Conservation (phyloP, 352 stramenopile genomes). For the Vaucheria bursata region DNA sequence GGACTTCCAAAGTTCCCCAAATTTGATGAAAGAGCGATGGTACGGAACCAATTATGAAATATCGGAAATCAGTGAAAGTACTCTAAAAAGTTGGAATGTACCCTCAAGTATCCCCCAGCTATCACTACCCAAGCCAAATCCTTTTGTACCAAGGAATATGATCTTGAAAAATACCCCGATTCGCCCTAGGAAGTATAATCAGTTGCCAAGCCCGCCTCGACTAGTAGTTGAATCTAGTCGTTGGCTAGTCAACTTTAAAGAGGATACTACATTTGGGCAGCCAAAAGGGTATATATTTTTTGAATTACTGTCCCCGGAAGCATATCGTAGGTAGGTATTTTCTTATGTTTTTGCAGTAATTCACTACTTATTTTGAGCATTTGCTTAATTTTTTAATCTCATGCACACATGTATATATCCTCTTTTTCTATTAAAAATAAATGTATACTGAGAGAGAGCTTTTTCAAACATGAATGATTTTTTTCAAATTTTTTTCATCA, state of each 20-base stretch:
- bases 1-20: constrained; percentile 18
- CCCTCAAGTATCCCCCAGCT: neutral
- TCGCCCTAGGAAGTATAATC: neutral
- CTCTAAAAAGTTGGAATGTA: neutral
- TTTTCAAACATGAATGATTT: no score
- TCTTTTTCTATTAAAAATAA: no score
- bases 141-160: neutral
- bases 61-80: neutral
- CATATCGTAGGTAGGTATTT: no score
- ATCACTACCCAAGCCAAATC: neutral
- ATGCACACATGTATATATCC: no score
- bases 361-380: no score
- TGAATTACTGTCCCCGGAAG: constrained; percentile 27
- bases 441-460: no score
- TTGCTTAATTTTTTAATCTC: no score
- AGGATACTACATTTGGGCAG: constrained; percentile 36
- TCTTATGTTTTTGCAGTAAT: no score
- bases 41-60: constrained; percentile 33
- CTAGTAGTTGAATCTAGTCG: constrained; percentile 8
- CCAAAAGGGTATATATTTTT: constrained; percentile 29
- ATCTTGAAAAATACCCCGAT: neutral
- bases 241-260: constrained; percentile 20
- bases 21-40: constrained; percentile 19
- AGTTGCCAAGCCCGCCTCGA: neutral
- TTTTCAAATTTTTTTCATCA: no score